Evolutionary conservation across 371 early-diverging fungal species (phyloP).

Genomic region (Zychaea mexicana): DNA sequence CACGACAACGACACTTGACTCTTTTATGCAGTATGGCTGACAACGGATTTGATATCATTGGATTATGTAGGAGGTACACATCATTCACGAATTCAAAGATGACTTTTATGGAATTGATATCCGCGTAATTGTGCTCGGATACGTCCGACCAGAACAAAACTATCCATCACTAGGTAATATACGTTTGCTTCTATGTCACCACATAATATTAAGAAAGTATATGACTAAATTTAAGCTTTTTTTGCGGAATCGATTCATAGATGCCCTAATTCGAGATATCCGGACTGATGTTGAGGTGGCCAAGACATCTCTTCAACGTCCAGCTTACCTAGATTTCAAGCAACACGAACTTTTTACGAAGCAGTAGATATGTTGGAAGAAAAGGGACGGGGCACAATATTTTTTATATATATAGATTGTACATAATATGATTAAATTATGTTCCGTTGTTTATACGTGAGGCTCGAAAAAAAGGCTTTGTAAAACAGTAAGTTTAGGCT

Average conservation of each 20-base stretch:
- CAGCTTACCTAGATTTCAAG: constrained; percentile 40
- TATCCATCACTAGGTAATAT: constrained; percentile 79
- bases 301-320: constrained; percentile 65
- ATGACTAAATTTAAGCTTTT: too few species aligned
- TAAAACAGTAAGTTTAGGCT: too few species aligned
- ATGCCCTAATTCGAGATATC: constrained; percentile 91
- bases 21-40: too few species aligned
- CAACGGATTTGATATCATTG: background rate
- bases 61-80: constrained; percentile 86
- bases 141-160: constrained; percentile 89
- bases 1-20: background rate
- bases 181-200: too few species aligned
- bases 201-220: too few species aligned
- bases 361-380: background rate
- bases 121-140: constrained; percentile 83
- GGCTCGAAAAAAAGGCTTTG: too few species aligned
- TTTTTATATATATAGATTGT: constrained; percentile 4
- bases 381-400: background rate
- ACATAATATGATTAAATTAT: constrained; percentile 2
- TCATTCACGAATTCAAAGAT: constrained; percentile 81
- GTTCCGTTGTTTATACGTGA: too few species aligned
- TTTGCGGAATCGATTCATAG: too few species aligned
- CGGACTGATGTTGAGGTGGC: constrained; percentile 87
- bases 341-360: constrained; percentile 16
- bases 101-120: constrained; percentile 93